Evolutionary conservation across 2,329 filamentous ascomycete genomes (phyloP).

Genomic region (Fusarium tricinctum): DNA sequence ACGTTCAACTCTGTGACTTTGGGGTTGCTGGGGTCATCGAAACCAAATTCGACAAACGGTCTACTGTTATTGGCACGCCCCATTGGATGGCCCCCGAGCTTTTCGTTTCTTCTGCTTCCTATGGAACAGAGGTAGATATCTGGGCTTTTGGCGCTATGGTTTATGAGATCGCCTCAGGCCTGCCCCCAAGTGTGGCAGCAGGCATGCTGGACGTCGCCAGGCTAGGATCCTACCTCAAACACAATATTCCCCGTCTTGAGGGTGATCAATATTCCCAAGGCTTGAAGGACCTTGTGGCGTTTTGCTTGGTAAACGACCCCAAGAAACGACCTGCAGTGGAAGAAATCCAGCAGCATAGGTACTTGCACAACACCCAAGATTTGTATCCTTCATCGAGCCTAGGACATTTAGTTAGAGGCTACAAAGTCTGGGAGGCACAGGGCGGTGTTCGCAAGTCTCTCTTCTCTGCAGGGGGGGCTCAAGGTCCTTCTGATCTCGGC

Average conservation of each 20-base stretch:
- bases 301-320: slow-evolving; percentile 78
- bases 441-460: slow-evolving; percentile 78
- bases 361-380: slow-evolving; percentile 73
- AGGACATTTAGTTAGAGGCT: slow-evolving; percentile 76
- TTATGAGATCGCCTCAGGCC: slow-evolving; percentile 83
- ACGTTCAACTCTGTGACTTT: slow-evolving; percentile 87
- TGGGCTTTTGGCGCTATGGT: slow-evolving; percentile 89
- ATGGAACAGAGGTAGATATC: slow-evolving; percentile 82
- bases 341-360: slow-evolving; percentile 77
- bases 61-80: slow-evolving; percentile 84
- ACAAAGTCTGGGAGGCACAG: slow-evolving; percentile 80
- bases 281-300: slow-evolving; percentile 78
- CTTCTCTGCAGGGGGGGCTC: slow-evolving; percentile 71
- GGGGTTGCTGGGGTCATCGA: slow-evolving; percentile 85
- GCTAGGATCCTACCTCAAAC: slow-evolving; percentile 70
- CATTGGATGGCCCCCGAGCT: slow-evolving; percentile 91
- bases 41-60: slow-evolving; percentile 80
- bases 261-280: slow-evolving; percentile 78
- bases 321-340: slow-evolving; percentile 77
- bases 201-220: slow-evolving; percentile 62
- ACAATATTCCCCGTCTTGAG: slow-evolving; percentile 76
- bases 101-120: slow-evolving; percentile 73
- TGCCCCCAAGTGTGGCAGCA: slow-evolving; percentile 76
- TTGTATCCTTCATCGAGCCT: slow-evolving; percentile 75
- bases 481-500: slow-evolving; percentile 62